A percentile compares a stretch with the other conserved stretches of the same genome.
Conservation (phyloP, 257 asterid genomes). For the Primulina eburnea region DNA sequence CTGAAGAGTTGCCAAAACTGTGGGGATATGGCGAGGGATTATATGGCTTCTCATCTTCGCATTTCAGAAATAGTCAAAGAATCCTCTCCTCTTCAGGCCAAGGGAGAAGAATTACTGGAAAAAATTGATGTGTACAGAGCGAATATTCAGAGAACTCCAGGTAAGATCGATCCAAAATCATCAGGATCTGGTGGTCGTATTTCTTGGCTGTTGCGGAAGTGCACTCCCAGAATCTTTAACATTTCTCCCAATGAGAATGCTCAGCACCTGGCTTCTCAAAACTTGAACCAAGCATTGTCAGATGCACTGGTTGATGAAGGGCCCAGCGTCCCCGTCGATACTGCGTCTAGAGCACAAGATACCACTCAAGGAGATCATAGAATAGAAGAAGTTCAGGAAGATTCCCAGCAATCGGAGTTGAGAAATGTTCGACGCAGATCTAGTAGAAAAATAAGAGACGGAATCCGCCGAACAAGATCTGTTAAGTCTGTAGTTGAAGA, state of each 20-base stretch:
- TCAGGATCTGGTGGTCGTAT: constrained; percentile 55
- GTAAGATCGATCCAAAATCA: constrained; percentile 39
- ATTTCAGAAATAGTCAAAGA: constrained; percentile 39
- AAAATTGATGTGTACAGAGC: constrained; percentile 53
- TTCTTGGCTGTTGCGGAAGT: constrained; percentile 65
- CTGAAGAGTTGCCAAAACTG: constrained; percentile 59
- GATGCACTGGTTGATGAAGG: constrained; percentile 35
- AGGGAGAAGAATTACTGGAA: constrained; percentile 56
- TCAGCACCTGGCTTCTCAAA: constrained; percentile 37
- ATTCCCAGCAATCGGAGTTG: constrained; percentile 48
- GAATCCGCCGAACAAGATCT: constrained; percentile 48
- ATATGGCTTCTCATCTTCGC: constrained; percentile 45
- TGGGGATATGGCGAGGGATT: constrained; percentile 49
- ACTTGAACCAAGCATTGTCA: constrained; percentile 47
- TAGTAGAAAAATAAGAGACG: constrained; percentile 36
- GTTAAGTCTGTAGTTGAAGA: constrained; percentile 72
- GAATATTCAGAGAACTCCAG: constrained; percentile 37
- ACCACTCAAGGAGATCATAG: constrained; percentile 28
- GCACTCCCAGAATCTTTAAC: constrained; percentile 65
- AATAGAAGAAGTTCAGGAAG: constrained; percentile 42
- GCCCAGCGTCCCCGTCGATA: constrained; percentile 25
- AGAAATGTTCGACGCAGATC: constrained; percentile 34
- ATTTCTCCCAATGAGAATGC: constrained; percentile 41
- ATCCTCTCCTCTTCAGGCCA: constrained; percentile 37
- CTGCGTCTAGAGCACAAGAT: constrained; percentile 22